These are phyloP conservation scores for Phellopilus nigrolimitatus DNA, from an alignment of 1,284 basidiomycete species.

Conservation along the genomic window DNA sequence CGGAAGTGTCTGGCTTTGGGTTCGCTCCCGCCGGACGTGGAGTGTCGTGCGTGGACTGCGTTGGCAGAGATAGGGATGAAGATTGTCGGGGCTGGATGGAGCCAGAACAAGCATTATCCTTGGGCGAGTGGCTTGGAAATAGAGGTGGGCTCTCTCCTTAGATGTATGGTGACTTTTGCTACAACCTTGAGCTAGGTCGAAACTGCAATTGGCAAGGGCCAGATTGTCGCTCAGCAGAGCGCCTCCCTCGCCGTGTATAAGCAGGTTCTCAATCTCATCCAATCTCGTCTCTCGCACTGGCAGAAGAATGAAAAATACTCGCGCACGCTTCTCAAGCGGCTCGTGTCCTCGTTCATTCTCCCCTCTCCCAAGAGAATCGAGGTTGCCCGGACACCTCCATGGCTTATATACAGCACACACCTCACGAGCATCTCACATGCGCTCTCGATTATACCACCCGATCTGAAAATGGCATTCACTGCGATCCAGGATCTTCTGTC, in stretches of 20 bases:
- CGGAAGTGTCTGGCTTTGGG: constrained; percentile 46
- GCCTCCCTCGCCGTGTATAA: constrained; percentile 56
- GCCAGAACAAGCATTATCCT: constrained; percentile 32
- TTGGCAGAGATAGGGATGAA: constrained; percentile 62
- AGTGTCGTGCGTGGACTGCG: constrained; percentile 64
- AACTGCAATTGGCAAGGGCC: constrained; percentile 45
- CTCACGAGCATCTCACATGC: constrained; percentile 46
- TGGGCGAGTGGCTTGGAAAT: constrained; percentile 46
- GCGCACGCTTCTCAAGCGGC: constrained; percentile 48
- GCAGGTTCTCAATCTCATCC: constrained; percentile 52
- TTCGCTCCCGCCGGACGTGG: constrained; percentile 51
- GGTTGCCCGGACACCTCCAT: constrained; percentile 38
- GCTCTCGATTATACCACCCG: constrained; percentile 29
- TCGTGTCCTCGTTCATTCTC: constrained; percentile 43
- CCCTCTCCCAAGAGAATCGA: constrained; percentile 11
- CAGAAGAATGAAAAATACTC: constrained; percentile 56
- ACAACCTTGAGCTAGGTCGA: constrained; percentile 36
- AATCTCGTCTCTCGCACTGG: constrained; percentile 49
- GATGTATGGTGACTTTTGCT: background rate
- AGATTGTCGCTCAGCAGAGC: constrained; percentile 60
- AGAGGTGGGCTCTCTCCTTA: constrained; percentile 38
- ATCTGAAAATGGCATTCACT: constrained; percentile 38
- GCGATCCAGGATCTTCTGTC: constrained; percentile 40
- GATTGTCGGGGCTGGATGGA: constrained; percentile 43
- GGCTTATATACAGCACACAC: constrained; percentile 48